These are phyloP conservation scores for Posidonia australis DNA, from an alignment of 106 monocot genomes.

Conservation along the genomic window DNA sequence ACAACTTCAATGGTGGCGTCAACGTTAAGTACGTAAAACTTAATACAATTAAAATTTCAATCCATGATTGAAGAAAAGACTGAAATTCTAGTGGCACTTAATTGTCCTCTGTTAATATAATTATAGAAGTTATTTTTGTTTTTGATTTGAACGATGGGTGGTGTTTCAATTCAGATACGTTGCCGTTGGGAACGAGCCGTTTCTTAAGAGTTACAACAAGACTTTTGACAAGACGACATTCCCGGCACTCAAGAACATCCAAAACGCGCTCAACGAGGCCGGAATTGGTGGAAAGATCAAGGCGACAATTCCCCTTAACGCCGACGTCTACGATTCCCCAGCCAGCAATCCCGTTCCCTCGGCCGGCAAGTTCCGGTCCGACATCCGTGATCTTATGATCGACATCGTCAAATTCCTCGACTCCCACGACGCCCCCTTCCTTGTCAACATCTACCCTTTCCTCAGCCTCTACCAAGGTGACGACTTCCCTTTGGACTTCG, in stretches of 20 bases:
- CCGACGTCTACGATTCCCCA: conserved; percentile 79
- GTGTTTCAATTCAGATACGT: no score
- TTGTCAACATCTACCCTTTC: conserved; percentile 87
- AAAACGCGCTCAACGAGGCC: conserved; percentile 12
- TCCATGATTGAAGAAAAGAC: not conserved
- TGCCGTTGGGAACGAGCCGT: conserved; percentile 18
- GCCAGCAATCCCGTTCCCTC: conserved; percentile 47
- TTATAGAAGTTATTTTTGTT: no score
- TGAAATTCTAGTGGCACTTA: no score
- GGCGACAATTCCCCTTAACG: conserved; percentile 65
- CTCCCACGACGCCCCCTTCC: conserved; percentile 32
- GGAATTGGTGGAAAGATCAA: conserved; percentile 30
- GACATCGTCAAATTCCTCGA: conserved; percentile 38
- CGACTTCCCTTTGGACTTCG: conserved; percentile 53
- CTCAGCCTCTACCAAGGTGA: conserved; percentile 45
- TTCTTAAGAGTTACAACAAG: conserved; percentile 17
- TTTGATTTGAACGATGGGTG: no score
- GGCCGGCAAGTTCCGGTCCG: conserved; percentile 53
- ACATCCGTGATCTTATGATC: conserved; percentile 44
- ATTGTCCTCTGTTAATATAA: no score
- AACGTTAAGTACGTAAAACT: conserved; percentile 8
- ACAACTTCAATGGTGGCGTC: conserved; percentile 12
- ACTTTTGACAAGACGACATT: conserved; percentile 8
- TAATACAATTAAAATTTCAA: not conserved
- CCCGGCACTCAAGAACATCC: conserved; percentile 11